These are phyloP conservation scores for Tuber aestivum DNA, from an alignment of 495 filamentous ascomycete genomes.

Conservation along the genomic window DNA sequence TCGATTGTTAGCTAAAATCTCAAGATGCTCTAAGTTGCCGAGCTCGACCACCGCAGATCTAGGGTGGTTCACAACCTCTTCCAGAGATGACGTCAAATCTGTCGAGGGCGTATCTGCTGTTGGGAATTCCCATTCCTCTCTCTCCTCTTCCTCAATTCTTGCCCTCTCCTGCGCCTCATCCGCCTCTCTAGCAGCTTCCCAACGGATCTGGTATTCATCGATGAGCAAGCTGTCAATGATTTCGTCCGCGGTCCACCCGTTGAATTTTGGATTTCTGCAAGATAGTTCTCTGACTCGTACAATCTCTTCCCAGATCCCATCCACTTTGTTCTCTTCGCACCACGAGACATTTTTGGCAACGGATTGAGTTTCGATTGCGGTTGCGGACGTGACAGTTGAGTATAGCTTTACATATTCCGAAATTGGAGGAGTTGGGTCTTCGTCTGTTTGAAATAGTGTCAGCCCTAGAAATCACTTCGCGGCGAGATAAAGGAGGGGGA, in stretches of 20 bases:
- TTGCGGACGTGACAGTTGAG: background rate
- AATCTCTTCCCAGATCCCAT: background rate
- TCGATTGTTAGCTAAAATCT: too few relatives aligned
- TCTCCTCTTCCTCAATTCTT: background rate
- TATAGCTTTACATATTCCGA: too few relatives aligned
- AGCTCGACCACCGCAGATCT: too few relatives aligned
- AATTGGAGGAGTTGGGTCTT: too few relatives aligned
- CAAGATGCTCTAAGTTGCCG: too few relatives aligned
- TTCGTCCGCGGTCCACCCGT: background rate
- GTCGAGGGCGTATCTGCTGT: too few relatives aligned
- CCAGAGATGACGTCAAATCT: too few relatives aligned
- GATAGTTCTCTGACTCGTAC: background rate
- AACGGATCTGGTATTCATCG: background rate
- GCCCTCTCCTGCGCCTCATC: background rate
- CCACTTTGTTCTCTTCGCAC: background rate
- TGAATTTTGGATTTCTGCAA: background rate
- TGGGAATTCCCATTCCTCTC: background rate
- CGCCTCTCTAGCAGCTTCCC: background rate
- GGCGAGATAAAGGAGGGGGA: too few relatives aligned
- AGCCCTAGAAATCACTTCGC: too few relatives aligned
- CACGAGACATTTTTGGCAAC: accelerated
- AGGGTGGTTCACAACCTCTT: too few relatives aligned
- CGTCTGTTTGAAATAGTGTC: too few relatives aligned
- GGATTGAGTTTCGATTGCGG: background rate
- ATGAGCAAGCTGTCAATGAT: background rate